Evolutionary conservation across 2,329 filamentous ascomycete genomes (phyloP).

Genomic region (Fusarium protoensiforme): DNA sequence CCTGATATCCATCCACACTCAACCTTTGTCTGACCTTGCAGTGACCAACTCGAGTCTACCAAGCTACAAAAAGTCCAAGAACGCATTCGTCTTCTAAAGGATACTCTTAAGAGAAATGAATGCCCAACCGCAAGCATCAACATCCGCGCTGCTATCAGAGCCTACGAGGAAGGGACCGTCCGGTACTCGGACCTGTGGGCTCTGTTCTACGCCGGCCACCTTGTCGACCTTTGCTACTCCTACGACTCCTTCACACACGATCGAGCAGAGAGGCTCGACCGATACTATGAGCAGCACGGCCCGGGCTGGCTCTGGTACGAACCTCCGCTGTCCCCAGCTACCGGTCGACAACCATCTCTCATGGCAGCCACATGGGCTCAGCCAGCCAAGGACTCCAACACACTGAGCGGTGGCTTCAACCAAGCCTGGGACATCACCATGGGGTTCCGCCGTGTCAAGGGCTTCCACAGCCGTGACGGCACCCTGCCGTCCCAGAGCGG

Average conservation of each 20-base stretch:
- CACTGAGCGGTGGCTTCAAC: conserved; percentile 1
- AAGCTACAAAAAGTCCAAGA: conserved; percentile 25
- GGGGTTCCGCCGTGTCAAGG: conserved; percentile 38
- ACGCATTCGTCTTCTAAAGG: conserved; percentile 13
- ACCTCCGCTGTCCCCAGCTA: conserved; percentile 29
- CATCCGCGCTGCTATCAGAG: conserved; percentile 33
- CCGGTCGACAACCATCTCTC: conserved; percentile 22
- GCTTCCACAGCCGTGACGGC: conserved; percentile 33
- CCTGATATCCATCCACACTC: not conserved
- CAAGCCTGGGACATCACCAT: conserved; percentile 39
- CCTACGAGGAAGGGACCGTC: conserved; percentile 32
- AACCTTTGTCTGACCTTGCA: conserved; percentile 18
- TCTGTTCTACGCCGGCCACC: conserved; percentile 35
- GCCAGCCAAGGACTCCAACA: conserved; percentile 2
- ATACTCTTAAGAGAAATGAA: conserved; percentile 11
- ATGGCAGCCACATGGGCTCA: conserved; percentile 41
- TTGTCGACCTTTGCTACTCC: conserved; percentile 33
- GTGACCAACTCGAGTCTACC: conserved; percentile 39
- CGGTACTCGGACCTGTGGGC: conserved; percentile 41
- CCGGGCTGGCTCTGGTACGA: conserved; percentile 44
- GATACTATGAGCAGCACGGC: conserved; percentile 34
- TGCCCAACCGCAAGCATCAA: conserved; percentile 24
- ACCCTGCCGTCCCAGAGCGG: not conserved
- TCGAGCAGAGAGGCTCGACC: conserved; percentile 35
- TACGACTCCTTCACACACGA: conserved; percentile 42